These are phyloP conservation scores for Zostera marina DNA, from an alignment of 116 monocot genomes.

Conservation along the genomic window DNA sequence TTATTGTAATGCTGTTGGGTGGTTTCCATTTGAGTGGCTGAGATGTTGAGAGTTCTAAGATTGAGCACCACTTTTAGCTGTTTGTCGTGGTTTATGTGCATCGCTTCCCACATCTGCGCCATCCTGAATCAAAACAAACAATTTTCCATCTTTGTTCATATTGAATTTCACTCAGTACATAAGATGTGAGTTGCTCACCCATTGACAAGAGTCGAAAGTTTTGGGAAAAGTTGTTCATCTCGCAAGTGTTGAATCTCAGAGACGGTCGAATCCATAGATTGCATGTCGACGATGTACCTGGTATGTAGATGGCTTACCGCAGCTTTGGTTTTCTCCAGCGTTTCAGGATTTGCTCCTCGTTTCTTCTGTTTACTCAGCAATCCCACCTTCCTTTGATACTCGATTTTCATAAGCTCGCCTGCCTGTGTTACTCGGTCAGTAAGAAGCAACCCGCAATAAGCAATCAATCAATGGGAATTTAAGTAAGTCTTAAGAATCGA, in stretches of 20 bases:
- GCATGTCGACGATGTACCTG: slow-evolving; percentile 93
- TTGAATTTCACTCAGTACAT: background rate
- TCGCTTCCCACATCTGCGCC: slow-evolving; percentile 67
- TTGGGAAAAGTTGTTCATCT: slow-evolving; percentile 67
- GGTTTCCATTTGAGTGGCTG: slow-evolving; percentile 39
- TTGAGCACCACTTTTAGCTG: slow-evolving; percentile 25
- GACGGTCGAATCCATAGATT: slow-evolving; percentile 92
- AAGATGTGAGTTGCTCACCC: slow-evolving; percentile 29
- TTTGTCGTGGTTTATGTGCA: slow-evolving; percentile 35
- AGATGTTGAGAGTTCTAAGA: slow-evolving; percentile 29
- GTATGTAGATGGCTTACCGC: slow-evolving; percentile 97
- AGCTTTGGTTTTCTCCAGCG: slow-evolving; percentile 81
- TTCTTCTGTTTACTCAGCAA: slow-evolving; percentile 80
- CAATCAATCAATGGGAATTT: no score
- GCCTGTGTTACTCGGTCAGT: no score
- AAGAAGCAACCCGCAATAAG: no score
- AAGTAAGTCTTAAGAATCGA: no score
- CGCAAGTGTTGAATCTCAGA: slow-evolving; percentile 84
- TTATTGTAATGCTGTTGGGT: slow-evolving; percentile 27
- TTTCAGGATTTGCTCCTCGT: slow-evolving; percentile 38
- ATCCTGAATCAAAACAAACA: slow-evolving; percentile 23
- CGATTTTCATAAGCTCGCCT: slow-evolving; percentile 87
- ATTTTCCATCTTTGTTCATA: background rate
- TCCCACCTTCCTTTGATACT: slow-evolving; percentile 86
- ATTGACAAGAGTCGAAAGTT: slow-evolving; percentile 47